phyloP scores from a whole-genome alignment of 208 protist species.

The Tritrichomonas musculus region DNA sequence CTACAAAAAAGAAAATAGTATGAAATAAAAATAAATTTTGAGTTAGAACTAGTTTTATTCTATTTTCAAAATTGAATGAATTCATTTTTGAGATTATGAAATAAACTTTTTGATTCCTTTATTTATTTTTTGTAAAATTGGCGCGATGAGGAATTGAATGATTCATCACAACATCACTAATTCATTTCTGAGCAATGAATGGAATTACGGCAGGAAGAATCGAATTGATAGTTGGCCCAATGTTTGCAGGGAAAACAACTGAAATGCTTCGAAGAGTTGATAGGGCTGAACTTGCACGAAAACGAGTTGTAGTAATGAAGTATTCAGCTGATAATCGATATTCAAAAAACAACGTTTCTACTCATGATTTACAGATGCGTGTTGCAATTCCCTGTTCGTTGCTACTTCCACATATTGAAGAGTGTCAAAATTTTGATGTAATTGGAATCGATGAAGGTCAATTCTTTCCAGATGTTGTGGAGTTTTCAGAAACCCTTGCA shows the following conservation, averaged over 20 bases:
- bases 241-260: constrained; percentile 82
- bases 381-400: neutral
- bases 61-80: too few relatives aligned
- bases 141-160: too few relatives aligned
- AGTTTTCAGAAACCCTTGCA: constrained; percentile 67
- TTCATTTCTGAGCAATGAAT: too few relatives aligned
- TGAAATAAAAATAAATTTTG: too few relatives aligned
- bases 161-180: too few relatives aligned
- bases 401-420: constrained; percentile 41
- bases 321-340: constrained; percentile 74
- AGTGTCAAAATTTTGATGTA: constrained; percentile 66
- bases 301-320: constrained; percentile 74
- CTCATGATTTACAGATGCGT: constrained; percentile 65
- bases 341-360: constrained; percentile 61
- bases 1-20: too few relatives aligned
- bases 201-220: constrained; percentile 56
- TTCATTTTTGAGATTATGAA: too few relatives aligned
- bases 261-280: constrained; percentile 74
- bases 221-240: constrained; percentile 79
- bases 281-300: constrained; percentile 64
- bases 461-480: constrained; percentile 75
- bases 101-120: too few relatives aligned
- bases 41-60: too few relatives aligned
- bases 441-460: constrained; percentile 74
- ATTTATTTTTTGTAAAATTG: too few relatives aligned